Evolutionary conservation across 73 alveolate genomes (phyloP).

Genomic region (Paramecium primaurelia): DNA sequence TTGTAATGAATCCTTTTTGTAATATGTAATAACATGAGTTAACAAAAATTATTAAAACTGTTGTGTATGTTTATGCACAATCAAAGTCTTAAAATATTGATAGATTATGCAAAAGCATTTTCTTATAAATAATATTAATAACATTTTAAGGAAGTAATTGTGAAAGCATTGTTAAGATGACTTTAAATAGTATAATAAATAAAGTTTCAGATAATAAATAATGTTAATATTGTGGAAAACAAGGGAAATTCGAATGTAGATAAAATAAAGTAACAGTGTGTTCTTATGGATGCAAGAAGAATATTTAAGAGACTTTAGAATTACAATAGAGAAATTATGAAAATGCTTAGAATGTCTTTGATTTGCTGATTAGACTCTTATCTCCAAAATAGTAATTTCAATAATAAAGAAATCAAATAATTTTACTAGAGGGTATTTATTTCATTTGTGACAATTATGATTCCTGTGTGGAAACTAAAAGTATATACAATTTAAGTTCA

Average conservation of each 20-base stretch:
- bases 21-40: not conserved
- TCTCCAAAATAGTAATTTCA: not conserved
- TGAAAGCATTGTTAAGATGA: not conserved
- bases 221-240: not conserved
- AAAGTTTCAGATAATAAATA: not conserved
- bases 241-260: constrained; percentile 3
- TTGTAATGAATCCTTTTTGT: constrained; percentile 33
- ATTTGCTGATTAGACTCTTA: not conserved
- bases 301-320: not conserved
- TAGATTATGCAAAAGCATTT: not conserved
- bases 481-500: not conserved
- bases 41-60: not conserved
- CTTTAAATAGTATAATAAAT: not conserved
- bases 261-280: not conserved
- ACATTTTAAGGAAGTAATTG: not conserved
- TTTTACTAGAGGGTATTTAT: constrained; percentile 40
- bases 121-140: not conserved
- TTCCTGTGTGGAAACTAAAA: not conserved
- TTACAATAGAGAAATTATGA: not conserved
- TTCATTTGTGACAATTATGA: constrained; percentile 40
- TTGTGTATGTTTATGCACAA: constrained; percentile 23
- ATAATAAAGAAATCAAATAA: constrained; percentile 4
- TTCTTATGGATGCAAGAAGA: not conserved
- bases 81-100: not conserved
- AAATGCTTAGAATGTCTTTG: not conserved